Base-by-base conservation (phyloP, 2,329 filamentous ascomycete species). In the Neospermospora avenae region DNA sequence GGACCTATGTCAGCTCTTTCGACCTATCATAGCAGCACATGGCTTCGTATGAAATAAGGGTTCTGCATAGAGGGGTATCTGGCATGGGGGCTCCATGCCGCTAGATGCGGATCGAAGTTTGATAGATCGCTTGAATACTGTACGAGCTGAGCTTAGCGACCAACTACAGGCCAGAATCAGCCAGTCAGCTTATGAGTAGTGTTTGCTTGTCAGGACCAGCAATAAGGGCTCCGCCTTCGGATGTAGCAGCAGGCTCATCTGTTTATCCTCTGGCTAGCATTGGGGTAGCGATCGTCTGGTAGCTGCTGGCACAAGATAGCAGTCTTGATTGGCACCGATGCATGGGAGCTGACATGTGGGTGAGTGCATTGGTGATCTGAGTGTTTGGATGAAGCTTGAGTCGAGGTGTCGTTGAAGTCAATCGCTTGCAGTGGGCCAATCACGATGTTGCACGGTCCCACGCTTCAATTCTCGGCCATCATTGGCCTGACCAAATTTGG, bases 11-110 rank as follows among this genome's bases (percentile, higher is more conserved):
- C 44, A 60, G 52, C 46, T 20, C 25, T 55, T 56, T 42, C 25
- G 58, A 56, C 64, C 64, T 66, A 65, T 66, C 63, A 59, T 63
- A 28, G 22, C 5, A 39, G 59, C 64, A 66, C 58, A 60, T 60
- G 58, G 37, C 20, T 45, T 52, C 28, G 24, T 11, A 20, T 11
- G 16, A 39, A 57, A 54, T 57, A 53, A 58, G 57, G 59, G 55
- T 53, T 53, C 56, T 58, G 56, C 56, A 61, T 37, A 52, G 57
- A 48, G 45, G 55, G 39, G 49, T 46, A 45, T 42, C 55, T 41
- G 37, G 46, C 18, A 41, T 46, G 34, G 42, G 45, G 25, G 37
- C 24, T 53, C 25, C 48, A 28, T 34, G 25, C 44, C 55, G 57
- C 61, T 58, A 60, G 14, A 31, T 55, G 44, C 37, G 25, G 22